Evolutionary conservation across 768 basidiomycete species (phyloP).

Genomic region (Gautieria morchelliformis): DNA sequence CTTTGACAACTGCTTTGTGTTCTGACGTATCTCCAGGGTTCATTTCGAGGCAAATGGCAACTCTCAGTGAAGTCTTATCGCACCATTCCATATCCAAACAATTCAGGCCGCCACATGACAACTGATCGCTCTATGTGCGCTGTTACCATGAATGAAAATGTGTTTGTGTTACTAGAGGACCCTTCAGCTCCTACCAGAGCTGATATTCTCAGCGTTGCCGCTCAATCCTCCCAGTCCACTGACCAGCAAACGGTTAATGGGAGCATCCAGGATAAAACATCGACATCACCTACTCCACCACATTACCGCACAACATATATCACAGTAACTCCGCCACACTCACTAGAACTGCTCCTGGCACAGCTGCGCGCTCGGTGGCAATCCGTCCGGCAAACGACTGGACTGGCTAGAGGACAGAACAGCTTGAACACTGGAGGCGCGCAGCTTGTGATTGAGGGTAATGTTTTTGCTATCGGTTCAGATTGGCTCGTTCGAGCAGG

Average conservation of each 20-base stretch:
- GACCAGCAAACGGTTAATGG: constrained; percentile 26
- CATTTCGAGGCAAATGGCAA: constrained; percentile 53
- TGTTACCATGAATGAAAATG: constrained; percentile 71
- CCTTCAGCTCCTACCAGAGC: constrained; percentile 58
- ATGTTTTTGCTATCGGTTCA: constrained; percentile 64
- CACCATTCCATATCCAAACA: constrained; percentile 45
- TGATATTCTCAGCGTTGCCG: constrained; percentile 39
- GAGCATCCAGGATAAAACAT: constrained; percentile 8
- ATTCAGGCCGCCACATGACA: constrained; percentile 26
- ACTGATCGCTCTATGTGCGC: constrained; percentile 66
- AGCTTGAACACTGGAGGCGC: constrained; percentile 28
- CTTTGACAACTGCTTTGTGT: constrained; percentile 5
- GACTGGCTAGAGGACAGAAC: constrained; percentile 9
- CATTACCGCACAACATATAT: constrained; percentile 74
- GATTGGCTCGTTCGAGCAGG: constrained; percentile 79
- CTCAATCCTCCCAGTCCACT: constrained; percentile 34
- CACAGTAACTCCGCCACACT: constrained; percentile 63
- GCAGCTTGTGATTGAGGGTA: constrained; percentile 66
- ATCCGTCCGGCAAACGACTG: constrained; percentile 46
- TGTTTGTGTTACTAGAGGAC: constrained; percentile 73
- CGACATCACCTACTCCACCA: constrained; percentile 20
- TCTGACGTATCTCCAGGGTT: constrained; percentile 36
- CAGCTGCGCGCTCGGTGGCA: constrained; percentile 74
- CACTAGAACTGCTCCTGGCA: constrained; percentile 62
- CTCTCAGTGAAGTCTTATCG: constrained; percentile 66